Conservation (phyloP, 306 rosid species). For the Ormosia semicastrata region DNA sequence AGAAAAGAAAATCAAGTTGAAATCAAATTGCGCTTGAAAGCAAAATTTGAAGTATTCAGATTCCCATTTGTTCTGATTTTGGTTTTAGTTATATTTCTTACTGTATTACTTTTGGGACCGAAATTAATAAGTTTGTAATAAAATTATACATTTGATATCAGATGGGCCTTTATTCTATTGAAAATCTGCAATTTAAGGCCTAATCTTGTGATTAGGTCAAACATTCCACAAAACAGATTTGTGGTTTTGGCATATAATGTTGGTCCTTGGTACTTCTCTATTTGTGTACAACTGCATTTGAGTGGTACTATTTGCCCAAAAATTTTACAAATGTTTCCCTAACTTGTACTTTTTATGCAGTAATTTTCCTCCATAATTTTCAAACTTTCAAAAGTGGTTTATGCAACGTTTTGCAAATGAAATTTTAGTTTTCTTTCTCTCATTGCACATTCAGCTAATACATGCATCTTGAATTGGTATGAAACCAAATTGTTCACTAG, state of each 20-base stretch:
- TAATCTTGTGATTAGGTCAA: neutral
- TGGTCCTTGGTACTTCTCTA: neutral
- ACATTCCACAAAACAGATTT: neutral
- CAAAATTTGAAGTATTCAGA: constrained; percentile 22
- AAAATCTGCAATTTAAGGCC: neutral
- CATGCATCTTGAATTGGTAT: neutral
- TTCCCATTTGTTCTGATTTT: neutral
- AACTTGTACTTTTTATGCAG: neutral
- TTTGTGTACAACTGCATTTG: neutral
- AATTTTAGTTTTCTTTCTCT: neutral
- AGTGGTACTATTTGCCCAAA: neutral
- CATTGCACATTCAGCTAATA: neutral
- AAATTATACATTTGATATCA: neutral
- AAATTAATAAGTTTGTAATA: neutral
- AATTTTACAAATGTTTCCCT: neutral
- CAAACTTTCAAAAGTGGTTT: neutral
- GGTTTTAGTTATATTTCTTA: neutral
- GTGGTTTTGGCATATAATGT: neutral
- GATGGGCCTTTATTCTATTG: neutral
- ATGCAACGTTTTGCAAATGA: neutral
- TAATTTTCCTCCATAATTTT: neutral
- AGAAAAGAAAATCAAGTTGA: constrained; percentile 29
- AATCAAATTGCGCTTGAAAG: constrained; percentile 20
- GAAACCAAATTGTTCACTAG: neutral
- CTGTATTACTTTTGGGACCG: neutral